phyloP scores from a whole-genome alignment of 2,329 filamentous ascomycete genomes.

The Neonectria faginata region DNA sequence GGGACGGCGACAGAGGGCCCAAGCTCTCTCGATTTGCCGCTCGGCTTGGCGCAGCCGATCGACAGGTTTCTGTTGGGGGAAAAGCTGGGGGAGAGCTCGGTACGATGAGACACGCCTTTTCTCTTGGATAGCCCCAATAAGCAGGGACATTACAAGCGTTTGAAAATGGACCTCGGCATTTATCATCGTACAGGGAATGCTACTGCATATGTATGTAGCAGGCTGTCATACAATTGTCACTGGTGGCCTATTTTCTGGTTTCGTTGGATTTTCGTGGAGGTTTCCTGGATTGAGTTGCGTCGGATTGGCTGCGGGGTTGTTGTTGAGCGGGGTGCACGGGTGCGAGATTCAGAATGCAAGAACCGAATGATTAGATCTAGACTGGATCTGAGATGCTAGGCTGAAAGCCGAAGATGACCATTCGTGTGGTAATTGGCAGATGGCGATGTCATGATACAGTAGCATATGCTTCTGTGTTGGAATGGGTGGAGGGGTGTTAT shows the following conservation, averaged over 20 bases:
- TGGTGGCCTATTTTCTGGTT: background rate
- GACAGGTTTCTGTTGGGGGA: conserved; percentile 45
- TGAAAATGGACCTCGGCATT: conserved; percentile 19
- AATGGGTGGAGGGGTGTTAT: conserved; percentile 13
- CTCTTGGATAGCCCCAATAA: background rate
- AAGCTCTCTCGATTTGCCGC: conserved; percentile 25
- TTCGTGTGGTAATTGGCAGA: background rate
- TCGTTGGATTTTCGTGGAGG: background rate
- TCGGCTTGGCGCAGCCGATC: conserved; percentile 44
- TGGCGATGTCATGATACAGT: conserved; percentile 13
- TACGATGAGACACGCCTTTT: conserved; percentile 4
- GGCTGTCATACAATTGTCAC: background rate
- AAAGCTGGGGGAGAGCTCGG: conserved; percentile 39
- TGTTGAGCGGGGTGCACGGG: conserved; percentile 10
- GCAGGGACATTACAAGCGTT: conserved; percentile 16
- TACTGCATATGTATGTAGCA: too few species aligned
- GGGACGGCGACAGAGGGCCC: conserved; percentile 13
- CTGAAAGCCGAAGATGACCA: background rate
- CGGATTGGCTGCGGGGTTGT: conserved; percentile 13
- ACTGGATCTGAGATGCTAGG: conserved; percentile 2
- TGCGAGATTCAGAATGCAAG: conserved; percentile 6
- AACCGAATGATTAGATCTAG: conserved; percentile 11
- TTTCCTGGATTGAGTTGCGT: background rate
- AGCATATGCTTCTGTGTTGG: background rate
- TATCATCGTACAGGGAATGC: background rate